These are phyloP conservation scores for Cyberlindnera galapagoensis DNA, from an alignment of 805 yeast species.

Conservation along the genomic window DNA sequence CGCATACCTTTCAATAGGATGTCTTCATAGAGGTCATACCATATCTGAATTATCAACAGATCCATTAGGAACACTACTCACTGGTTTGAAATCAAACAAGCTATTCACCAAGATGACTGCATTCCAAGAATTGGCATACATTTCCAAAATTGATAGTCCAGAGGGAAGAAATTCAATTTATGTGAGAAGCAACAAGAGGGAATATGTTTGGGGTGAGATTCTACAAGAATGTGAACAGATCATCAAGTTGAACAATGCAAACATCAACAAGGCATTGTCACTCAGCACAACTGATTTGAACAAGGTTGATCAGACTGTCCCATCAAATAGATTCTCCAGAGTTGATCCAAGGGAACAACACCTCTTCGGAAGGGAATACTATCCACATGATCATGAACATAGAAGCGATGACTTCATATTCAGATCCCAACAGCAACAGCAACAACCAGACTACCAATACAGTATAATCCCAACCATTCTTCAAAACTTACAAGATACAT, in stretches of 20 bases:
- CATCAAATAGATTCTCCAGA: slow-evolving; percentile 16
- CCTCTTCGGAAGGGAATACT: slow-evolving; percentile 31
- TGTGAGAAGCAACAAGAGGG: slow-evolving; percentile 38
- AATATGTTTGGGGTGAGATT: slow-evolving; percentile 50
- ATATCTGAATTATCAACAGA: slow-evolving; percentile 52
- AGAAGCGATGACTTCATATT: slow-evolving; percentile 12
- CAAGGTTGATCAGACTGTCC: slow-evolving; percentile 1
- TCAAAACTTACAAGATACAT: slow-evolving; percentile 5
- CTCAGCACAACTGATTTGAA: too few relatives aligned
- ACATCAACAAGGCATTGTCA: slow-evolving; percentile 26
- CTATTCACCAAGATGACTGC: slow-evolving; percentile 55
- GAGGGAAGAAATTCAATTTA: slow-evolving; percentile 50
- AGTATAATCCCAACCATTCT: slow-evolving; percentile 12
- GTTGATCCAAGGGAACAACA: slow-evolving; percentile 13
- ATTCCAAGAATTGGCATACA: slow-evolving; percentile 66
- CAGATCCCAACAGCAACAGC: slow-evolving; percentile 4
- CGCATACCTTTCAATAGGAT: slow-evolving; percentile 66
- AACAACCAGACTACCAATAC: slow-evolving; percentile 15
- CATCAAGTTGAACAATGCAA: slow-evolving; percentile 41
- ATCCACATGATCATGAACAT: slow-evolving; percentile 8
- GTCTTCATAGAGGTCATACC: slow-evolving; percentile 59
- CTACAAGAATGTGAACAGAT: slow-evolving; percentile 54
- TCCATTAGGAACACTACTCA: slow-evolving; percentile 56
- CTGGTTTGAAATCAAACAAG: slow-evolving; percentile 52
- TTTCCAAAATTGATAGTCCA: slow-evolving; percentile 43